Evolutionary conservation across 2,329 filamentous ascomycete species (phyloP).

Genomic region (Ceratocystis papillata): DNA sequence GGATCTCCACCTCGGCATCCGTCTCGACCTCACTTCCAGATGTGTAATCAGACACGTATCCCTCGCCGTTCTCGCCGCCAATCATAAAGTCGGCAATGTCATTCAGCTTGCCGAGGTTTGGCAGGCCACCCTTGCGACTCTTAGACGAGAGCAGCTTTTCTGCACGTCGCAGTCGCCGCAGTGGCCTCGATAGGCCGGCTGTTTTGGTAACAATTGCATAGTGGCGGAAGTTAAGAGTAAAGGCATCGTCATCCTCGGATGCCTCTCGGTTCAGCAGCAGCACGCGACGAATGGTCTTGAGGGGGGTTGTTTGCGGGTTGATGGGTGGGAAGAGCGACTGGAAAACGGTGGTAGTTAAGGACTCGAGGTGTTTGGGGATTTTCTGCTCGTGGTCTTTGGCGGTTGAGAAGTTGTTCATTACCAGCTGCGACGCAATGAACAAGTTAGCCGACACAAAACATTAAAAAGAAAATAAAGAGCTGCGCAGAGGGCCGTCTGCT

Average conservation of each 20-base stretch:
- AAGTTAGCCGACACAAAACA: neutral
- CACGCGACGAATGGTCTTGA: conserved; percentile 85
- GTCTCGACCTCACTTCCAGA: conserved; percentile 90
- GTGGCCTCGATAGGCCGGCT: conserved; percentile 70
- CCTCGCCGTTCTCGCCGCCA: conserved; percentile 61
- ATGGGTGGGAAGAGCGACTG: conserved; percentile 94
- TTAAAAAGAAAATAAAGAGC: neutral
- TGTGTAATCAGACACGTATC: conserved; percentile 75
- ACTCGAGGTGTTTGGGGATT: conserved; percentile 89
- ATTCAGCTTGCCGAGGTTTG: conserved; percentile 80
- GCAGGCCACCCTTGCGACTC: conserved; percentile 52
- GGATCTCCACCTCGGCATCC: conserved; percentile 87
- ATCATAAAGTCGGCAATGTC: conserved; percentile 94
- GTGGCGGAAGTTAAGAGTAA: conserved; percentile 79
- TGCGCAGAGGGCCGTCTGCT: neutral
- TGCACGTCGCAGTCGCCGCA: conserved; percentile 74
- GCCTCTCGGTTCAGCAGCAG: conserved; percentile 78
- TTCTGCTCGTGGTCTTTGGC: conserved; percentile 49
- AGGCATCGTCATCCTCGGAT: conserved; percentile 51
- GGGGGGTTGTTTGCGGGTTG: conserved; percentile 77
- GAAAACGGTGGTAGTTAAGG: conserved; percentile 84
- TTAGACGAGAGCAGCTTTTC: conserved; percentile 60
- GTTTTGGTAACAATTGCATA: conserved; percentile 89
- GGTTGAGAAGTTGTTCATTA: conserved; percentile 94
- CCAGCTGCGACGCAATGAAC: conserved; percentile 44